These are phyloP conservation scores for Aquilaria agallochum DNA, from an alignment of 441 rosid genomes.

Conservation along the genomic window DNA sequence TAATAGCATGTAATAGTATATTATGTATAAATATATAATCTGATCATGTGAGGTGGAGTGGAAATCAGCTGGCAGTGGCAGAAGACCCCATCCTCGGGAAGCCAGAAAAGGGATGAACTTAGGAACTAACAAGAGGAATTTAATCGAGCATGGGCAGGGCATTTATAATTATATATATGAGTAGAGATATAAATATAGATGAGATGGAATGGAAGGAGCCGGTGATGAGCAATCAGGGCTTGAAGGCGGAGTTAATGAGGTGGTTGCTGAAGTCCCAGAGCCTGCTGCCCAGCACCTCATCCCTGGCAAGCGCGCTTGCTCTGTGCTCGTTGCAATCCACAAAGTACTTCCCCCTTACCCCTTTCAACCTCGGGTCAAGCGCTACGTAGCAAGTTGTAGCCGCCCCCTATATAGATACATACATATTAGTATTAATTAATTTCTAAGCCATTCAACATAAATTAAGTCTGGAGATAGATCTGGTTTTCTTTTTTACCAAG, in stretches of 20 bases:
- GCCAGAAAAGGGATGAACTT: too few relatives aligned
- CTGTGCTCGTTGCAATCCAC: conserved; percentile 66
- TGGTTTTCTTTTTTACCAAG: not conserved
- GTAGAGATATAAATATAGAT: too few relatives aligned
- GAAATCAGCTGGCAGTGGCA: too few relatives aligned
- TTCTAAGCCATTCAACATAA: not conserved
- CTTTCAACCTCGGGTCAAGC: conserved; percentile 61
- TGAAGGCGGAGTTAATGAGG: conserved; percentile 43
- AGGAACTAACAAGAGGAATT: too few relatives aligned
- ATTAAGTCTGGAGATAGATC: not conserved
- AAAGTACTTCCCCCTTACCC: conserved; percentile 70
- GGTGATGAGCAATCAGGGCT: not conserved
- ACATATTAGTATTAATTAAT: not conserved
- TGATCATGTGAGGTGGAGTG: too few relatives aligned
- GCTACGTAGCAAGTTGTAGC: conserved; percentile 92
- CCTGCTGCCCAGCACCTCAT: conserved; percentile 44
- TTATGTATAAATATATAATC: too few relatives aligned
- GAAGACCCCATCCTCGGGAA: too few relatives aligned
- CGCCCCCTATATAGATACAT: conserved; percentile 52
- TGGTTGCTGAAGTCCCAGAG: conserved; percentile 81
- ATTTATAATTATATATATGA: too few relatives aligned
- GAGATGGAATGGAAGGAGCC: too few relatives aligned
- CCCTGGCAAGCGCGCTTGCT: conserved; percentile 55
- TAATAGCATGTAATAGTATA: too few relatives aligned
- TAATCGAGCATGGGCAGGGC: too few relatives aligned